Conservation (phyloP, 2,329 filamentous ascomycete genomes). For the Aurifilum marmelostoma region DNA sequence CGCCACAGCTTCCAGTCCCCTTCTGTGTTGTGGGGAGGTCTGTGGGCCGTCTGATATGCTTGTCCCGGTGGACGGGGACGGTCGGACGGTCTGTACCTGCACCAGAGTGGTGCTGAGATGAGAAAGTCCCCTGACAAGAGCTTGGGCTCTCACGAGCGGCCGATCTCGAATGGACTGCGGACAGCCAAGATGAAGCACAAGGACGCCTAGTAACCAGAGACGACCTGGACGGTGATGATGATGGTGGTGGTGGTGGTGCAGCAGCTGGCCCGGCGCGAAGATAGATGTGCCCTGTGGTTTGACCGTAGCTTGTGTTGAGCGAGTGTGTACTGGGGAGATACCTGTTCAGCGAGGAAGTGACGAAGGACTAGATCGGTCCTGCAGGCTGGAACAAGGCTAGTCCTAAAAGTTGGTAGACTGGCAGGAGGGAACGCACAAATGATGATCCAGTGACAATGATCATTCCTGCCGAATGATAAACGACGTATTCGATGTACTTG, state of each 20-base stretch:
- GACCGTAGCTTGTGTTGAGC: slow-evolving; percentile 4
- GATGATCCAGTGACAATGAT: slow-evolving; percentile 22
- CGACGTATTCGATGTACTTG: neutral
- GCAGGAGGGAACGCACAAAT: slow-evolving; percentile 17
- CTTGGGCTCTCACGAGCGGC: neutral
- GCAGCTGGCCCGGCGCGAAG: neutral
- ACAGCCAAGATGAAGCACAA: neutral
- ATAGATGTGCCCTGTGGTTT: neutral
- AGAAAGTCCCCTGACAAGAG: neutral
- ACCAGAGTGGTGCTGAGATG: slow-evolving; percentile 3
- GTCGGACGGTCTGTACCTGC: slow-evolving; percentile 13
- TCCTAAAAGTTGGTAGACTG: slow-evolving; percentile 8
- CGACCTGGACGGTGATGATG: neutral
- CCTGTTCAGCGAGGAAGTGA: slow-evolving; percentile 8
- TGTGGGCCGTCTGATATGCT: slow-evolving; percentile 19
- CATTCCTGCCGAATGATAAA: slow-evolving; percentile 4
- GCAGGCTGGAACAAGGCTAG: slow-evolving; percentile 21
- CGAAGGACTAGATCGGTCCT: slow-evolving; percentile 13
- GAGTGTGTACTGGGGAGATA: slow-evolving; percentile 2
- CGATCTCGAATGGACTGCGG: neutral
- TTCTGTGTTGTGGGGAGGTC: slow-evolving; percentile 10
- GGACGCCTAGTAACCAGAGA: neutral
- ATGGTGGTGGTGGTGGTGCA: neutral
- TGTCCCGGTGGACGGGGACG: slow-evolving; percentile 13
- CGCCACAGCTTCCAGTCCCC: slow-evolving; percentile 14